Percentiles rank a stretch among this genome's conserved stretches.
phyloP scores from a whole-genome alignment of 1,284 basidiomycete genomes.

The Rhodotorula sp. region DNA sequence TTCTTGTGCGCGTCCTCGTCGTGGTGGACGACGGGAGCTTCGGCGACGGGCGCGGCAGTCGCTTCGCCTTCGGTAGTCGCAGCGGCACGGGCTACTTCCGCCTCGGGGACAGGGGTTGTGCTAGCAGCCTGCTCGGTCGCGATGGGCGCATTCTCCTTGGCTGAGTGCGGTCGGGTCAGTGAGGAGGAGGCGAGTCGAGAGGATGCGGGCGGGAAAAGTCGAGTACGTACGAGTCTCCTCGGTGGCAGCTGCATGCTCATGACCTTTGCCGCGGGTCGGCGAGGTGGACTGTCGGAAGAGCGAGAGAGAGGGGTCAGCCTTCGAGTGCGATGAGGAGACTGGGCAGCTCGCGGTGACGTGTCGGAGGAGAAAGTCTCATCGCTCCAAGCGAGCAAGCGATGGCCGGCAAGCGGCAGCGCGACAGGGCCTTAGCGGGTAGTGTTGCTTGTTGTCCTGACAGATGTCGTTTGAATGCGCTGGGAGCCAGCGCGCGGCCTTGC shows the following conservation, averaged over 20 bases:
- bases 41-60: neutral
- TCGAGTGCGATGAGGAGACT: neutral
- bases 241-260: neutral
- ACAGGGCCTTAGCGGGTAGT: too few relatives aligned
- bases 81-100: neutral
- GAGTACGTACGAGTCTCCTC: slow-evolving; percentile 12
- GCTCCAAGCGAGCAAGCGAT: too few relatives aligned
- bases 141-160: slow-evolving; percentile 14
- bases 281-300: slow-evolving; percentile 11
- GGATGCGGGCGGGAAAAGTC: neutral
- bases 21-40: slow-evolving; percentile 1
- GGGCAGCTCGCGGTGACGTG: neutral
- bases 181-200: neutral
- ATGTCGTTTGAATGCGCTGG: too few relatives aligned
- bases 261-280: slow-evolving; percentile 11
- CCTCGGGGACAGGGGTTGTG: neutral
- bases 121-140: neutral
- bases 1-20: slow-evolving; percentile 20
- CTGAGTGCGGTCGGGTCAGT: neutral
- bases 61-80: neutral
- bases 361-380: neutral
- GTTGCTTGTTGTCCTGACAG: too few relatives aligned
- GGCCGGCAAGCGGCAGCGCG: too few relatives aligned
- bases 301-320: neutral
- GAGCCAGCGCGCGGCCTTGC: too few relatives aligned